Percentiles rank a stretch among this genome's conserved stretches.
phyloP scores from a whole-genome alignment of 805 yeast species.

The Wickerhamomyces ciferrii region DNA sequence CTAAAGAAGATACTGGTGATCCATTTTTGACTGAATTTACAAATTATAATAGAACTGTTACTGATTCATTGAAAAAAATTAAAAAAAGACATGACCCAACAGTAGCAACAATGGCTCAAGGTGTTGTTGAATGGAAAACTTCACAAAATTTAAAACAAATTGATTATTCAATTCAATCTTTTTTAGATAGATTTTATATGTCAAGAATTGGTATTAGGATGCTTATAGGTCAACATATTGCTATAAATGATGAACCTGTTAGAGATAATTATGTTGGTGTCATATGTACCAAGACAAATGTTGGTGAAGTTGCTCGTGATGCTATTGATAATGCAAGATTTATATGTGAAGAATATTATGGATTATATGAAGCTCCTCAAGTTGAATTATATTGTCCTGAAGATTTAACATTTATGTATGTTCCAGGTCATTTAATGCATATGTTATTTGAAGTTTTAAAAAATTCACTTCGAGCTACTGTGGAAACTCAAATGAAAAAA shows the following conservation, averaged over 20 bases:
- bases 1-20: constrained; percentile 5
- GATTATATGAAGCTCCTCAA: constrained; percentile 79
- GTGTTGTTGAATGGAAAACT: constrained; percentile 86
- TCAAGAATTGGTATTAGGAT: constrained; percentile 88
- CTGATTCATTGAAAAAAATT: constrained; percentile 61
- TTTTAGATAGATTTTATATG: constrained; percentile 84
- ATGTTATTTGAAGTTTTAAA: constrained; percentile 87
- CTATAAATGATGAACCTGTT: constrained; percentile 65
- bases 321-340: constrained; percentile 88
- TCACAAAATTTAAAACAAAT: constrained; percentile 41
- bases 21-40: constrained; percentile 51
- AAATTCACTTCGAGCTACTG: constrained; percentile 84
- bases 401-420: constrained; percentile 80
- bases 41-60: constrained; percentile 63
- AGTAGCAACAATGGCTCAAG: constrained; percentile 87
- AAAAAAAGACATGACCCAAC: constrained; percentile 89
- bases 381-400: constrained; percentile 63
- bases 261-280: constrained; percentile 78
- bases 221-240: constrained; percentile 93
- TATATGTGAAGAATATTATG: constrained; percentile 89
- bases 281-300: constrained; percentile 79
- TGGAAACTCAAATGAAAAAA: constrained; percentile 66
- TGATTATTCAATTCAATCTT: constrained; percentile 71
- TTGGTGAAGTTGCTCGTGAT: constrained; percentile 76
- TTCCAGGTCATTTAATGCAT: constrained; percentile 88